A percentile compares a stretch with the other conserved stretches of the same genome.
These are phyloP conservation scores for Penicillium sp. DNA, from an alignment of 2,329 filamentous ascomycete species.

Conservation along the genomic window DNA sequence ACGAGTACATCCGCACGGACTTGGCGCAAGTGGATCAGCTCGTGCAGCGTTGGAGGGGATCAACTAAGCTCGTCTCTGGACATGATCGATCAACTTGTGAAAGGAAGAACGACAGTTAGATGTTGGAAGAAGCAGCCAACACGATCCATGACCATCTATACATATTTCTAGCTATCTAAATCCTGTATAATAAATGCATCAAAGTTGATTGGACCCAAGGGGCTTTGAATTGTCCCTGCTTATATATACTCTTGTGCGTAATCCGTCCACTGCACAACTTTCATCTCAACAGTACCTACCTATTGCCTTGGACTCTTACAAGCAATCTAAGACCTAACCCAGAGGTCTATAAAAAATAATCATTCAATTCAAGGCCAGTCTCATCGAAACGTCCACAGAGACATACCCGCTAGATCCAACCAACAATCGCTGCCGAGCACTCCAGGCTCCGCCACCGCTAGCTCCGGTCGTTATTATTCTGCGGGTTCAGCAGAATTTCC, in stretches of 20 bases:
- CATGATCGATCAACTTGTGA: neutral
- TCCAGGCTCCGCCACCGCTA: slow-evolving; percentile 30
- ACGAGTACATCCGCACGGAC: slow-evolving; percentile 2
- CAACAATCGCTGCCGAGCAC: slow-evolving; percentile 22
- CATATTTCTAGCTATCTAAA: neutral
- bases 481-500: slow-evolving; percentile 22
- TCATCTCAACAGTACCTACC: neutral
- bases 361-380: neutral
- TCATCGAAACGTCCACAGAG: neutral
- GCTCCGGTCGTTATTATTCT: slow-evolving; percentile 20
- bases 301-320: neutral
- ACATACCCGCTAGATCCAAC: neutral
- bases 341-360: neutral
- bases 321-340: neutral
- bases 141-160: too few relatives aligned
- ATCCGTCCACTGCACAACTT: neutral
- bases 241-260: neutral
- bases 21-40: slow-evolving; percentile 1
- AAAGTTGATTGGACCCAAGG: too few relatives aligned
- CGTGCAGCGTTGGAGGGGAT: neutral
- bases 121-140: neutral
- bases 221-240: neutral
- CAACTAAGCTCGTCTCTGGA: neutral
- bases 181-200: too few relatives aligned
- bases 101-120: neutral